These are phyloP conservation scores for Buddleja alternifolia DNA, from an alignment of 257 asterid species.

Conservation along the genomic window DNA sequence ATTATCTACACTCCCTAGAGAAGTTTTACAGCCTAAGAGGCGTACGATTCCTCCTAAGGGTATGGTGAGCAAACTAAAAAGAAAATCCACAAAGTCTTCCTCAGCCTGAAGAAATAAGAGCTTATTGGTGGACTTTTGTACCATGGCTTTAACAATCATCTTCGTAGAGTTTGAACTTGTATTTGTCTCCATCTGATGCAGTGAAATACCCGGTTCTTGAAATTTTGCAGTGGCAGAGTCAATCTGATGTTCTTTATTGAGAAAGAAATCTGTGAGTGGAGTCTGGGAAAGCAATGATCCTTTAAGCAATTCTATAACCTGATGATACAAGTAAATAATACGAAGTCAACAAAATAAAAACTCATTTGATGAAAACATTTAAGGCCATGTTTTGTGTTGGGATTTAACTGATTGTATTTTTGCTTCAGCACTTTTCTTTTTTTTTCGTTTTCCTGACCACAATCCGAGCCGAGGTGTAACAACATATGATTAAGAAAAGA, in stretches of 20 bases:
- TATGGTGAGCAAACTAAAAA: conserved; percentile 23
- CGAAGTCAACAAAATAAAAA: too few relatives aligned
- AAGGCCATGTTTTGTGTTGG: too few relatives aligned
- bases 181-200: background rate
- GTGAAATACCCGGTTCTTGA: too few relatives aligned
- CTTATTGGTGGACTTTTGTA: conserved; percentile 28
- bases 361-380: too few relatives aligned
- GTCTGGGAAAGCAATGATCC: conserved; percentile 19
- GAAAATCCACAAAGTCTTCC: conserved; percentile 26
- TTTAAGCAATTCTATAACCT: conserved; percentile 34
- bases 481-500: too few relatives aligned
- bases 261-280: conserved; percentile 30
- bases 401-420: too few relatives aligned
- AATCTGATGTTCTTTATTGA: background rate
- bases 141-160: conserved; percentile 16
- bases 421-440: too few relatives aligned
- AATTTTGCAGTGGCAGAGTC: background rate
- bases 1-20: conserved; percentile 26
- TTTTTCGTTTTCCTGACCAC: too few relatives aligned
- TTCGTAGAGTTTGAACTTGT: background rate
- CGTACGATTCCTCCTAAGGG: conserved; percentile 27
- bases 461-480: too few relatives aligned
- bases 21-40: conserved; percentile 21
- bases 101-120: conserved; percentile 27
- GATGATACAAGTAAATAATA: too few relatives aligned